Conservation (phyloP, 441 rosid genomes). For the Adansonia gregorii region DNA sequence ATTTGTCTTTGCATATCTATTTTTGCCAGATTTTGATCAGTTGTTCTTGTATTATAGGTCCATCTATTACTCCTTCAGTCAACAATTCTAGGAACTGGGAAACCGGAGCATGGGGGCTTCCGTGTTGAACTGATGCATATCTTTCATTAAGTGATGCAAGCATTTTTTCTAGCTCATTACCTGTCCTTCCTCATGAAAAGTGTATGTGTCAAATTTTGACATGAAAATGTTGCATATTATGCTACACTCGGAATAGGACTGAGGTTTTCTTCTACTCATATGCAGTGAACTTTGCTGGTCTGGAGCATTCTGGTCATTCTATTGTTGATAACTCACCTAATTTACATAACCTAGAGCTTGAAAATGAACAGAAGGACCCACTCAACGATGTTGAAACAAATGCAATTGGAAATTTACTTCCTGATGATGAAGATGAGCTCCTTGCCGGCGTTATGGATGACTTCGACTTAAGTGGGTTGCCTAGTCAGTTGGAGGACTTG, state of each 20-base stretch:
- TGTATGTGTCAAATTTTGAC: constrained; percentile 43
- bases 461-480: constrained; percentile 66
- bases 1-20: neutral
- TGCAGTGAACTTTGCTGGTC: constrained; percentile 68
- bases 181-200: constrained; percentile 71
- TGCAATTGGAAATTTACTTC: constrained; percentile 59
- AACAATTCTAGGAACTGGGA: constrained; percentile 35
- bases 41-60: constrained; percentile 35
- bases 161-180: constrained; percentile 80
- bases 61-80: constrained; percentile 36
- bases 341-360: constrained; percentile 38
- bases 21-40: constrained; percentile 2
- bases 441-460: constrained; percentile 77
- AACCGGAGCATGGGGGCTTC: constrained; percentile 55
- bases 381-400: constrained; percentile 51
- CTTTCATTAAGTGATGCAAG: constrained; percentile 60
- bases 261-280: constrained; percentile 29
- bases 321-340: constrained; percentile 53
- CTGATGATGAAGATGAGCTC: constrained; percentile 78
- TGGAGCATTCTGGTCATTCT: constrained; percentile 47
- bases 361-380: constrained; percentile 52
- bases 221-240: constrained; percentile 6
- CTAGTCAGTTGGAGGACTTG: constrained; percentile 65
- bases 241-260: neutral
- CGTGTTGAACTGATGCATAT: constrained; percentile 37